Evolutionary conservation across 192 early-diverging fungal genomes (phyloP).

Genomic region (Backusella liffmaniae): DNA sequence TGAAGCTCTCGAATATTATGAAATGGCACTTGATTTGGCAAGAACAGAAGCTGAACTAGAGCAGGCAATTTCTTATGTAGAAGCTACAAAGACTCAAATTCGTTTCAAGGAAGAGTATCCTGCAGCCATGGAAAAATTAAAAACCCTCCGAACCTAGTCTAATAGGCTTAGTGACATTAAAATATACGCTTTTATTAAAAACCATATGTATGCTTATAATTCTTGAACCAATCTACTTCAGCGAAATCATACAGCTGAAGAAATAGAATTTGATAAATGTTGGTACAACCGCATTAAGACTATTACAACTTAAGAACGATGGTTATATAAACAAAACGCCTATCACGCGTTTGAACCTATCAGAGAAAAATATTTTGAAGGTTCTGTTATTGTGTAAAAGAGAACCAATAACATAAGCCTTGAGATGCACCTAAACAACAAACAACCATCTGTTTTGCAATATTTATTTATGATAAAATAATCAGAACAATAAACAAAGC

Average conservation of each 20-base stretch:
- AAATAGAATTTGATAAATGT: not conserved
- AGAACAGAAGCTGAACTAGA: constrained; percentile 89
- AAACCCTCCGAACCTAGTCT: constrained; percentile 9
- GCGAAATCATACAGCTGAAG: not conserved
- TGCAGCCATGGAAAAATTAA: constrained; percentile 25
- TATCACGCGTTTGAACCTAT: not conserved
- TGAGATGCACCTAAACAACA: not conserved
- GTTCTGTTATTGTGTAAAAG: not conserved
- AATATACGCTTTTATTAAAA: not conserved
- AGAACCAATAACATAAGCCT: not conserved
- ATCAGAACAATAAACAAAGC: not conserved
- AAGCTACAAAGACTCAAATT: constrained; percentile 59
- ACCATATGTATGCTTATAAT: not conserved
- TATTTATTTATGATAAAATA: not conserved
- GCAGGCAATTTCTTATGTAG: constrained; percentile 72
- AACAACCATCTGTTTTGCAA: not conserved
- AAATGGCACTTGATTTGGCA: constrained; percentile 78
- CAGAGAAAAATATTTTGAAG: not conserved
- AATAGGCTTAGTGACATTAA: not conserved
- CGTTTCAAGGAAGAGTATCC: constrained; percentile 17
- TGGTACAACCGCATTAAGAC: not conserved
- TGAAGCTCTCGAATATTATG: constrained; percentile 81
- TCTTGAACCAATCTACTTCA: not conserved
- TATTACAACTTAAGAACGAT: not conserved
- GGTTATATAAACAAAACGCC: not conserved